Evolutionary conservation across 208 protist genomes (phyloP), one percentile per base, ranked within the genome.

Genomic region (Willaertia magna): DNA sequence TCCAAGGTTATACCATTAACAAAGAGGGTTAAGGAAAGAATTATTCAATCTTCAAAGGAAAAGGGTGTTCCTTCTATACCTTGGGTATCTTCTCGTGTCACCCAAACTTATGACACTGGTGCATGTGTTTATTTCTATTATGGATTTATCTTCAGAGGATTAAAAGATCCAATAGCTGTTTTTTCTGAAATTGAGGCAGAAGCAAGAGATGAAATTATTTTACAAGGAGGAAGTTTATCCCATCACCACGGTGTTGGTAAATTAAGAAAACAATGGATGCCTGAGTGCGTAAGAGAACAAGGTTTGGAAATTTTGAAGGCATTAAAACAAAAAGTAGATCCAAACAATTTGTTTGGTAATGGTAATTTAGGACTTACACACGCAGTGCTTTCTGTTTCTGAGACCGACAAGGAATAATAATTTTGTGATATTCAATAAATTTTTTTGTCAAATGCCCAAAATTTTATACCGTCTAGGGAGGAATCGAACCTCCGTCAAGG

Each of bases 111-210:
- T 30, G 59, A 85, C 1, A 87, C 87, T 74, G 89, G 90, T 85
- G 87, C 89, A 34, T 90, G 87, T 84, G 59, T 93, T 20, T 93
- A 93, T 85, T 93, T 92, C 86, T 90, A 91, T 74, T 92, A 87
- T 86, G 91, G 84, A 3, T 90, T 88, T 44, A 79, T 86, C 59
- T 74, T 48, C 55, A 83, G 79, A 43, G 88, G 87, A 39, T 12
- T 79, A 1, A 61, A 87, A 34, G 81, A 90, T n/a, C 75, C 86
- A 52, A 59, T 91, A 42, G 34, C 22, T n/a, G 46, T 78, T 42
- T 91, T 89, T 67, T 59, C 75, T 39, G 84, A 91, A 49, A 84
- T 87, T 47, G 89, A 92, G 55, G 67, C 61, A 42, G 86, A 86
- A n/a, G 90, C 90, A 47, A 86, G 86, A 26, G 88, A 91, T 40